These are phyloP conservation scores for Aspergillus sclerotioniger DNA, from an alignment of 495 filamentous ascomycete species.

Conservation along the genomic window DNA sequence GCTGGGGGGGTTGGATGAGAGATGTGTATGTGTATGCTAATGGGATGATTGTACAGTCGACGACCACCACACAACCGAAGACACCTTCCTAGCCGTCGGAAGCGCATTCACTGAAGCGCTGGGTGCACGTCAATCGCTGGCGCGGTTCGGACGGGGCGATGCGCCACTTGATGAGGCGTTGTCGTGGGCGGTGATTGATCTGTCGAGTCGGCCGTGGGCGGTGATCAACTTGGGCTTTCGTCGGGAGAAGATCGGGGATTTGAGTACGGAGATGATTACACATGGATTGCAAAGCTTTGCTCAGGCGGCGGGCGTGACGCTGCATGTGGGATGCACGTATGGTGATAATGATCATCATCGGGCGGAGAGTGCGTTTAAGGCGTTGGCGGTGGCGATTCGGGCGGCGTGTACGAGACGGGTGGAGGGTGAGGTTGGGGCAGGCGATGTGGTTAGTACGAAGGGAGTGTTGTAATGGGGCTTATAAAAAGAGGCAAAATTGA, in stretches of 20 bases:
- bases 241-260: conserved; percentile 88
- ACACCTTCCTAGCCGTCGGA: conserved; percentile 89
- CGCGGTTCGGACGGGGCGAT: conserved; percentile 87
- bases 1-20: too few relatives aligned
- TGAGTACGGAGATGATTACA: conserved; percentile 95
- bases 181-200: conserved; percentile 88
- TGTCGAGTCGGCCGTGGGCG: conserved; percentile 84
- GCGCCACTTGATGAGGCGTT: conserved; percentile 93
- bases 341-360: conserved; percentile 95
- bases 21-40: too few relatives aligned
- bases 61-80: conserved; percentile 98
- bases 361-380: conserved; percentile 97
- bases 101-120: conserved; percentile 77
- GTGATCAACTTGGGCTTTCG: conserved; percentile 77
- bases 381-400: conserved; percentile 79
- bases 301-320: conserved; percentile 81
- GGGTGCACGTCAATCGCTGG: conserved; percentile 70
- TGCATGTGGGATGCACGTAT: conserved; percentile 86
- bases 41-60: conserved; percentile 60
- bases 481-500: too few relatives aligned
- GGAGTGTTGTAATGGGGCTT: conserved; percentile 74
- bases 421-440: conserved; percentile 73
- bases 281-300: conserved; percentile 94
- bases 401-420: conserved; percentile 68
- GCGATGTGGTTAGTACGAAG: conserved; percentile 93